These are phyloP conservation scores for Colletotrichum sp. DNA, from an alignment of 2,329 filamentous ascomycete genomes.

Conservation along the genomic window DNA sequence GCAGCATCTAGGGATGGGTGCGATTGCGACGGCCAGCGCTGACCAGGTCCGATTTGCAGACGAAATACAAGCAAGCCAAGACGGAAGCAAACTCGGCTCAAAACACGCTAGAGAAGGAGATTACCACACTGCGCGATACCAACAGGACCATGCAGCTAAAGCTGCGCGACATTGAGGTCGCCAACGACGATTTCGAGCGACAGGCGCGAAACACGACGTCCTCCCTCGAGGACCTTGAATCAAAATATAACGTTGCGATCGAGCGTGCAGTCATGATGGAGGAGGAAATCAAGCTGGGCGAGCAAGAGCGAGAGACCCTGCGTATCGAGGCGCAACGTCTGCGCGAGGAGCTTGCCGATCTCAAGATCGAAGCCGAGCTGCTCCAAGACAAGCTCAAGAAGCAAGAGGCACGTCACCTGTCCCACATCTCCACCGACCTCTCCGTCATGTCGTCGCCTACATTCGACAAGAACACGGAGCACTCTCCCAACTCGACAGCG, in stretches of 20 bases:
- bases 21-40: neutral
- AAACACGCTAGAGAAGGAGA: conserved; percentile 89
- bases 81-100: conserved; percentile 85
- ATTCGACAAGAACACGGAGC: conserved; percentile 73
- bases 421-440: conserved; percentile 65
- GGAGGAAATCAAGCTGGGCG: conserved; percentile 88
- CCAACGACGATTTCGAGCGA: conserved; percentile 97
- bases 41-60: conserved; percentile 51
- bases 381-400: conserved; percentile 92
- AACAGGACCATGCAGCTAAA: conserved; percentile 83
- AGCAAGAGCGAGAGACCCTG: conserved; percentile 87
- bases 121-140: conserved; percentile 85
- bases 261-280: conserved; percentile 93
- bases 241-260: conserved; percentile 94
- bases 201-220: conserved; percentile 96
- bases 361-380: conserved; percentile 95
- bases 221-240: conserved; percentile 94
- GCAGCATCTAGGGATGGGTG: neutral
- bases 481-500: conserved; percentile 82
- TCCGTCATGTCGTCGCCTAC: conserved; percentile 71
- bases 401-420: conserved; percentile 62
- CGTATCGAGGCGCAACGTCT: conserved; percentile 91
- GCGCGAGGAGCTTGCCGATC: conserved; percentile 87
- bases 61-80: conserved; percentile 96
- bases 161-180: conserved; percentile 93